Conservation (phyloP, 305 asterid genomes). For the Fraxinus sp. region DNA sequence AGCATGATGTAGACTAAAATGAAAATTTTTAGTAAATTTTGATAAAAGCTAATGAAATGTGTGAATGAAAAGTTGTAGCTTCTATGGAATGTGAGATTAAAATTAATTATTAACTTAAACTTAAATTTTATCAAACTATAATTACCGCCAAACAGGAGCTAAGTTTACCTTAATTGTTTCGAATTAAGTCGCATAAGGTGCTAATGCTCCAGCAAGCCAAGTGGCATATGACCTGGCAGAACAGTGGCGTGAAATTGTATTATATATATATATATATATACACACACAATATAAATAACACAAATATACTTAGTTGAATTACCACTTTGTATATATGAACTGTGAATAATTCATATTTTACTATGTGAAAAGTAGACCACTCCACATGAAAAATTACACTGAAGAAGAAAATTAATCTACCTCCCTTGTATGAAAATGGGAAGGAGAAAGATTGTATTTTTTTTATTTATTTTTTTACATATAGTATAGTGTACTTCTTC, state of each 20-base stretch:
- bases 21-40: too few species aligned
- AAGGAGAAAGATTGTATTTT: not conserved
- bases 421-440: not conserved
- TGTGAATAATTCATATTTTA: not conserved
- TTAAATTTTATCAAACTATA: too few species aligned
- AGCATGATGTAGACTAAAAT: not conserved
- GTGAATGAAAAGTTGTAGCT: not conserved
- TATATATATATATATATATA: too few species aligned
- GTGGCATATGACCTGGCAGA: not conserved
- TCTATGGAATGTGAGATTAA: not conserved
- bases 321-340: not conserved
- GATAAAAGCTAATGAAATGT: not conserved
- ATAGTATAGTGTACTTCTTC: not conserved
- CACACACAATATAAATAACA: too few species aligned
- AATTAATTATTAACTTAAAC: too few species aligned
- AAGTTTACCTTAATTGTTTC: not conserved
- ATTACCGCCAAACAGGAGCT: not conserved
- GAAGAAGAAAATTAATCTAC: not conserved
- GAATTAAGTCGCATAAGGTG: not conserved
- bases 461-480: not conserved
- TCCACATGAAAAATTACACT: not conserved
- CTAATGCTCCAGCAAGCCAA: not conserved
- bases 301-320: too few species aligned
- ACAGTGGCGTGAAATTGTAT: too few species aligned
- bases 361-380: not conserved